Conservation (phyloP, 2,329 filamentous ascomycete species). For the Microascus cirrosus region DNA sequence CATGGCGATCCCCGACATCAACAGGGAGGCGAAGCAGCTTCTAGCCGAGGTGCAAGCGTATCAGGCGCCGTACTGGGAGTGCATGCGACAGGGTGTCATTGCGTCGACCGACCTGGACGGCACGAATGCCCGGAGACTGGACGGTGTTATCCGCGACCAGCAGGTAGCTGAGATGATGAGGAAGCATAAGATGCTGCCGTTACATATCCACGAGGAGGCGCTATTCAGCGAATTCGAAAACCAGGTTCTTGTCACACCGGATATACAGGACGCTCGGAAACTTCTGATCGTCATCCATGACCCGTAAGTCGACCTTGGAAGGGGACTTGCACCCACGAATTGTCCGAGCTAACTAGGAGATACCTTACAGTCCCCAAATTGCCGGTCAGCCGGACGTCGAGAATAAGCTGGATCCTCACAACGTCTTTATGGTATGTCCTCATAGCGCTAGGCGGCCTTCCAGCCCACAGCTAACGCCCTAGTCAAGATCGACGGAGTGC, state of each 20-base stretch:
- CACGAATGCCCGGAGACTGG: constrained; percentile 51
- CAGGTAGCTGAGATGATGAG: constrained; percentile 63
- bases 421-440: constrained; percentile 68
- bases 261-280: constrained; percentile 53
- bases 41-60: constrained; percentile 47
- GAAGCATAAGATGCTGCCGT: constrained; percentile 64
- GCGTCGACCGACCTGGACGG: constrained; percentile 38
- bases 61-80: constrained; percentile 72
- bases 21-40: constrained; percentile 43
- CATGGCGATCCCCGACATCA: constrained; percentile 44
- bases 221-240: constrained; percentile 73
- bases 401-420: constrained; percentile 67
- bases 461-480: background rate
- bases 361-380: constrained; percentile 49
- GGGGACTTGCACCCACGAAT: constrained; percentile 1
- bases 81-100: constrained; percentile 62
- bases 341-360: background rate
- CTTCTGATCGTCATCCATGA: constrained; percentile 86
- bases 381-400: constrained; percentile 59
- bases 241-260: constrained; percentile 72
- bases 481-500: constrained; percentile 65
- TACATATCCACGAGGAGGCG: constrained; percentile 66
- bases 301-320: constrained; percentile 44
- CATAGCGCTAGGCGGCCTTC: background rate
- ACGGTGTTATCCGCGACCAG: constrained; percentile 69